Percentiles rank a stretch among this genome's conserved stretches.
Evolutionary conservation across 192 early-diverging fungal species (phyloP).

Genomic region (Podochytrium sp.): DNA sequence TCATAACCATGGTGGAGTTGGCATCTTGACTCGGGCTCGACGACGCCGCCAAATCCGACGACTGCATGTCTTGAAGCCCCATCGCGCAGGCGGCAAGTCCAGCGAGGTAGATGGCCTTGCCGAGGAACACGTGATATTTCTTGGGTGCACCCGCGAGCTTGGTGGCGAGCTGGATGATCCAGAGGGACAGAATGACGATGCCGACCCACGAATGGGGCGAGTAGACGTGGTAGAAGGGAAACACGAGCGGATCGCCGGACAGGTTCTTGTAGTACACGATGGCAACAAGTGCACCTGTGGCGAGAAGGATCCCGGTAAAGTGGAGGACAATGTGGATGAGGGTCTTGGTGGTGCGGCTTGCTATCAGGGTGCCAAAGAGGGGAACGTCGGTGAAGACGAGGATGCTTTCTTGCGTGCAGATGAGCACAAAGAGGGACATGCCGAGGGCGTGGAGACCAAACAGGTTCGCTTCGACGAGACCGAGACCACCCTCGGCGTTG

Average conservation of each 20-base stretch:
- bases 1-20: neutral
- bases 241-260: neutral
- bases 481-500: slow-evolving; percentile 2
- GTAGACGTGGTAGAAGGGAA: slow-evolving; percentile 12
- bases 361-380: neutral
- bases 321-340: neutral
- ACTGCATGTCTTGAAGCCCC: slow-evolving; percentile 6
- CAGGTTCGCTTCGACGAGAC: neutral
- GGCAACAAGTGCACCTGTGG: neutral
- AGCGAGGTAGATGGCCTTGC: neutral
- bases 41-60: neutral
- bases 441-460: neutral
- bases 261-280: slow-evolving; percentile 10
- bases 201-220: slow-evolving; percentile 8
- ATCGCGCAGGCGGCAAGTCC: neutral
- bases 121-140: neutral
- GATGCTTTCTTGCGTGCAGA: neutral
- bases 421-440: neutral
- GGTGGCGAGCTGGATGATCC: neutral
- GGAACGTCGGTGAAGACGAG: neutral
- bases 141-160: neutral
- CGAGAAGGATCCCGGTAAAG: neutral
- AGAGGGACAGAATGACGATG: neutral
- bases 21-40: neutral
- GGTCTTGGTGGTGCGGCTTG: neutral